Base-by-base conservation (phyloP, 139 green algal genomes). In the Closterium sp. region DNA sequence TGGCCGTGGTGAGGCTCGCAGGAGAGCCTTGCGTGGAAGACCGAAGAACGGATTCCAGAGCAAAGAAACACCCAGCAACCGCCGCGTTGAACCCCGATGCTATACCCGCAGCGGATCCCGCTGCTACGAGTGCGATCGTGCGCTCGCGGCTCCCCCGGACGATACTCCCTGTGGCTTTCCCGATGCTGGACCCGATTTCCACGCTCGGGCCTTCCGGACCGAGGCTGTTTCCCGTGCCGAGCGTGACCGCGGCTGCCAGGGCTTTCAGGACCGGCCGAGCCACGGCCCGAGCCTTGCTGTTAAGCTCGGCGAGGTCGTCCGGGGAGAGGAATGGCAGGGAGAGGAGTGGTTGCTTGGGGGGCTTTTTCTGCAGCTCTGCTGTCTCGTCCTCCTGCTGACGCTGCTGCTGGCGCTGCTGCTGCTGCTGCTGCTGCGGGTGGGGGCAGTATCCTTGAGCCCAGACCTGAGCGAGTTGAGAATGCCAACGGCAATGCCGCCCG, bases 131-230 rank as follows among this genome's bases (percentile, higher is more conserved):
- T 1, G 95, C 87, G 13, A 95, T 86, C 92, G 97, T 96, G 87
- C 96, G 94, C 86, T 97, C 94, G 0, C 93, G 93, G 42, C 95
- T 91, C 1, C 62, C 91, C 73, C 85, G n/a, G 85, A 97, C 94
- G 62, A 96, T 93, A 9, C 92, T 94, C 0, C 94, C 94, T 22
- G 98, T 62, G 10, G 95, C 95, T 0, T 94, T 93, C 2, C 97
- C 97, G 22, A 96, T 95, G 90, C 96, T 96, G 86, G 95, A 95
- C 2, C 98, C 98, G 31, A 99, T 97, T 92, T 99, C 98, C n/a
- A 99, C 98, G 84, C 90, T 96, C 85, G 98, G 98, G 0, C 97
- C 98, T 93, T 99, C 98, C 0, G 98, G 98, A 0, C 98, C 98
- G 62, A 99, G 94, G 1, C 96, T 97, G 29, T 96, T 96, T 4